These are phyloP conservation scores for Magnolia kwangsiensis DNA, from an alignment of 164 flowering plant species.

Conservation along the genomic window DNA sequence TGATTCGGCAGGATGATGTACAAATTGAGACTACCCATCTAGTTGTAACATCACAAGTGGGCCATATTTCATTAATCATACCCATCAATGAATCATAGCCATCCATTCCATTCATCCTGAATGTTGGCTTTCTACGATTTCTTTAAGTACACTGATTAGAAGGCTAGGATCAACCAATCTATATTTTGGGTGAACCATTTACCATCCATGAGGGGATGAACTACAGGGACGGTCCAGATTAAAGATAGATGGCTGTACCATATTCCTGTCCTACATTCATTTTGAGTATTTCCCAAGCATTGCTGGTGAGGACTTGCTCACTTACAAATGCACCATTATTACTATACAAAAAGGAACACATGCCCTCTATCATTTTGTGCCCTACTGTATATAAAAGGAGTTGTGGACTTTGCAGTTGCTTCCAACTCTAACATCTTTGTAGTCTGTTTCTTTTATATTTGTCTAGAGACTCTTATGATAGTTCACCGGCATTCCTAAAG, in stretches of 20 bases:
- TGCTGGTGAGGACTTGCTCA: conserved; percentile 38
- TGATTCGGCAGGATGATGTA: background rate
- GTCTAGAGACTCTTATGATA: too few relatives aligned
- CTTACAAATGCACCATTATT: conserved; percentile 41
- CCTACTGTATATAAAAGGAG: conserved; percentile 12
- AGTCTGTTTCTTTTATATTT: too few relatives aligned
- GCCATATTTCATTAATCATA: too few relatives aligned
- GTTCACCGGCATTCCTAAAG: background rate
- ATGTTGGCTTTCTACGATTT: too few relatives aligned
- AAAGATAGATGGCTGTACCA: background rate
- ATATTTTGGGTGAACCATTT: background rate
- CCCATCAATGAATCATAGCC: too few relatives aligned
- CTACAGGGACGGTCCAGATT: background rate
- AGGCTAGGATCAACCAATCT: too few relatives aligned
- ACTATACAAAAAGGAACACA: conserved; percentile 27
- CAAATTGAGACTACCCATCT: background rate
- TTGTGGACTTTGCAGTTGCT: conserved; percentile 19
- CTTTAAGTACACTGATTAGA: too few relatives aligned
- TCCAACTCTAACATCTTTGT: background rate
- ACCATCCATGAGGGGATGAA: background rate
- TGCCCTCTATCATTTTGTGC: conserved; percentile 33
- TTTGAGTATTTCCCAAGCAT: conserved; percentile 43
- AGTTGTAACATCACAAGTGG: too few relatives aligned
- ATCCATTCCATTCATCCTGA: too few relatives aligned
- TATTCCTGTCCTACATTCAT: conserved; percentile 8